A percentile compares a stretch with the other conserved stretches of the same genome.
These are phyloP conservation scores for Fomitopsis palustris DNA, from an alignment of 1,284 basidiomycete genomes.

Conservation along the genomic window DNA sequence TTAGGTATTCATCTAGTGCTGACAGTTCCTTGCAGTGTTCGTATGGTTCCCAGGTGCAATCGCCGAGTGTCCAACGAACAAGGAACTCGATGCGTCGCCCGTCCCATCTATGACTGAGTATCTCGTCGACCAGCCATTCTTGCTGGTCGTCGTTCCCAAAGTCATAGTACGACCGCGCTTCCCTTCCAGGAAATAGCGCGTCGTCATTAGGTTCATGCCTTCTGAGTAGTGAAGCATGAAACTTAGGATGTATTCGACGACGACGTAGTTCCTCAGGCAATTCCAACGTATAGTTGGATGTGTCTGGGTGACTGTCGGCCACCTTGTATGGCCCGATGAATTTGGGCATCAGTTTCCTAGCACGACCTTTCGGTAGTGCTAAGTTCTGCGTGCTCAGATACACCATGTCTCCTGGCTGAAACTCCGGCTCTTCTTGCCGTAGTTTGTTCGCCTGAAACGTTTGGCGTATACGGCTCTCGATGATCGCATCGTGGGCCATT, in stretches of 20 bases:
- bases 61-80: conserved; percentile 31
- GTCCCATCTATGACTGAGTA: conserved; percentile 28
- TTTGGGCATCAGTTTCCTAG: conserved; percentile 28
- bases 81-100: conserved; percentile 24
- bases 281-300: conserved; percentile 25
- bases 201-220: conserved; percentile 24
- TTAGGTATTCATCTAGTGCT: conserved; percentile 25
- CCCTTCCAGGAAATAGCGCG: conserved; percentile 21
- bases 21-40: conserved; percentile 15
- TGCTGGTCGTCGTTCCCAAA: conserved; percentile 18
- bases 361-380: conserved; percentile 28
- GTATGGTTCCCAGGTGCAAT: conserved; percentile 28
- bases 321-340: conserved; percentile 32
- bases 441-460: too few species aligned
- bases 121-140: conserved; percentile 24
- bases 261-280: conserved; percentile 21
- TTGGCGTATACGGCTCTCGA: conserved; percentile 17
- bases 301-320: conserved; percentile 6
- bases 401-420: conserved; percentile 20
- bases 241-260: conserved; percentile 23
- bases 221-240: conserved; percentile 24
- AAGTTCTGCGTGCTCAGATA: conserved; percentile 36
- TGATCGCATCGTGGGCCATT: conserved; percentile 24
- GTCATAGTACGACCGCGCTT: conserved; percentile 20
- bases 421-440: conserved; percentile 5